Evolutionary conservation across 495 filamentous ascomycete species (phyloP), one percentile per base, ranked within the genome.

Genomic region (Podospora pseudopauciseta): DNA sequence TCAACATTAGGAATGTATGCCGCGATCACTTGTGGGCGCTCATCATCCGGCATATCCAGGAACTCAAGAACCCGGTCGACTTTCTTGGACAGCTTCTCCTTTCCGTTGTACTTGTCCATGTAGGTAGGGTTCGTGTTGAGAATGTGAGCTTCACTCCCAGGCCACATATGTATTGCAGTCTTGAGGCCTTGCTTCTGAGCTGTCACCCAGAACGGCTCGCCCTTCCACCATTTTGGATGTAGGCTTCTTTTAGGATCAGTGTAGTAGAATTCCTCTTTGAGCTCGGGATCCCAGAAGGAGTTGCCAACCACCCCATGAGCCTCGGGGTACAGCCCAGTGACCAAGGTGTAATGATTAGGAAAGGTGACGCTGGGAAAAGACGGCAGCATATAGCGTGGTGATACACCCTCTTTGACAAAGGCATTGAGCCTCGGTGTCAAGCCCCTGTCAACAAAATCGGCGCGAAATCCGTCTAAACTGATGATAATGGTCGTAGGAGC

Each of bases 341-440:
- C 92, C 39, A 99, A 83, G 0, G 95, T 98, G 80, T 92, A 97
- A 74, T 99, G 95, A 75, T 99, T 99, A 54, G 95, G 95, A 74
- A 99, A 99, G 2, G 95, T 99, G 26, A 99, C 92, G 65, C 91
- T 94, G 1, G 95, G 95, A 74, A 99, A 99, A 68, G 91, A 92
- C 0, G 95, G 96, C 9, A 85, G 84, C 92, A 99, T 96, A 75
- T 93, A 97, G 65, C 85, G 84, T 9, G 95, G 94, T 5, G 93
- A 96, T 2, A 99, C 87, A 34, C 95, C 95, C 55, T 90, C 85
- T 39, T 87, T 87, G 70, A 96, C 83, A 73, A 99, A 91, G 15
- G 86, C 82, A 67, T 88, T 91, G 5, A 99, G 84, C 0, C 89
- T 88, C 0, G 94, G 95, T 0, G 95, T 97, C 60, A 99, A 75